Conservation (phyloP, 176 grass and related monocot species). For the Dactylis glomerata region DNA sequence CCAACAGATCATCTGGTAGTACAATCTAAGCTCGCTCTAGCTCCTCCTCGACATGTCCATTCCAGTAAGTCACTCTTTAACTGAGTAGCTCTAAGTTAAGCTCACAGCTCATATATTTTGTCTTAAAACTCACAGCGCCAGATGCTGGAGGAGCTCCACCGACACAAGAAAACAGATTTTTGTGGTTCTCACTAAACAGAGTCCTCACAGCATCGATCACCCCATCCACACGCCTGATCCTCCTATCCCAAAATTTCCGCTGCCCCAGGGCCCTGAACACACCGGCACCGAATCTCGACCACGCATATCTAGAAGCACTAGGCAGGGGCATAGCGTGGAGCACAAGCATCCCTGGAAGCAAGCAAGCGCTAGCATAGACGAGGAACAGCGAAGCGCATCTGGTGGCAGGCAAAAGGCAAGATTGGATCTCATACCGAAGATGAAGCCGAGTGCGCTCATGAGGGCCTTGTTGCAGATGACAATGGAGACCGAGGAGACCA, state of each 20-base stretch:
- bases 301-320: background rate
- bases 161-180: background rate
- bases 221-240: background rate
- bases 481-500: slow-evolving; percentile 96
- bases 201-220: background rate
- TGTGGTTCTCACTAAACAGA: background rate
- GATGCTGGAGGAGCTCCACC: background rate
- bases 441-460: slow-evolving; percentile 96
- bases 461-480: slow-evolving; percentile 99
- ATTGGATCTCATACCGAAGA: slow-evolving; percentile 79
- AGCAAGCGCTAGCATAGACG: background rate
- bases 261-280: background rate
- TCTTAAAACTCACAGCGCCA: background rate
- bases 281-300: background rate
- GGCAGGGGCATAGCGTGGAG: background rate
- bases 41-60: background rate
- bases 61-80: background rate
- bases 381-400: background rate
- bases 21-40: slow-evolving; percentile 7
- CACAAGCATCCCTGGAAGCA: background rate
- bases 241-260: slow-evolving; percentile 11
- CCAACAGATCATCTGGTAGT: background rate
- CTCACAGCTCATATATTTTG: slow-evolving; percentile 4
- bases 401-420: background rate
- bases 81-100: background rate